phyloP scores from a whole-genome alignment of 306 rosid genomes.

The Begonia fuchsioides region DNA sequence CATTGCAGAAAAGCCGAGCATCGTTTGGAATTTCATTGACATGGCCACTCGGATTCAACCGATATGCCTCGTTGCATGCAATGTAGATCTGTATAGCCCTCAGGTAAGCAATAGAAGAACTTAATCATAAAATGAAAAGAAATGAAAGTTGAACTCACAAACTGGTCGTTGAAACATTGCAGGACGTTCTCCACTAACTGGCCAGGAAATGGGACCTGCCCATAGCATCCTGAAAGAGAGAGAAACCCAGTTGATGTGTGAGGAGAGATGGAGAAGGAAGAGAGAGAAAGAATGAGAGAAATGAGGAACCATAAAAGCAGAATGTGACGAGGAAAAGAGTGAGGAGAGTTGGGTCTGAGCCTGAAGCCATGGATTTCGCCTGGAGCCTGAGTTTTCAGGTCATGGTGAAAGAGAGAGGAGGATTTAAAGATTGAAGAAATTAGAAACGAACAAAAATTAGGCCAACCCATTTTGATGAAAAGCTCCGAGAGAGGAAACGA shows the following conservation, averaged over 20 bases:
- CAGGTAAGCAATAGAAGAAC: no score
- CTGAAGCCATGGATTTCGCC: constrained; percentile 9
- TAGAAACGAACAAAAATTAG: constrained; percentile 8
- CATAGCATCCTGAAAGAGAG: constrained; percentile 1
- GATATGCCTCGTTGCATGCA: constrained; percentile 34
- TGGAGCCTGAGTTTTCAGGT: no score
- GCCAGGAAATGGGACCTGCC: constrained; percentile 18
- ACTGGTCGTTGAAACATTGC: constrained; percentile 32
- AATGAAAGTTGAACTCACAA: constrained; percentile 9
- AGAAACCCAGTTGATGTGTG: constrained; percentile 2
- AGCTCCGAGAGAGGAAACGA: constrained; percentile 5
- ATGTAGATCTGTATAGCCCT: constrained; percentile 22
- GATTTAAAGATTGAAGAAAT: no score
- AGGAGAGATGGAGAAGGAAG: constrained; percentile 13
- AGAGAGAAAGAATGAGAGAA: constrained; percentile 6
- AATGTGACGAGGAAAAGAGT: background rate
- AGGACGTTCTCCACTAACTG: constrained; percentile 28
- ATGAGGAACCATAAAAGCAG: no score
- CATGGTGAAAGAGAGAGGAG: no score
- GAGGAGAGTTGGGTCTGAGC: background rate
- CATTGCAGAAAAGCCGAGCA: constrained; percentile 33
- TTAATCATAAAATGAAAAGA: no score
- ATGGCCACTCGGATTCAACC: constrained; percentile 51
- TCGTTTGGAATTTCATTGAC: constrained; percentile 32
- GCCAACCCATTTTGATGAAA: constrained; percentile 16